Conservation (phyloP, 192 early-diverging fungal species). For the Funneliformis mosseae region DNA sequence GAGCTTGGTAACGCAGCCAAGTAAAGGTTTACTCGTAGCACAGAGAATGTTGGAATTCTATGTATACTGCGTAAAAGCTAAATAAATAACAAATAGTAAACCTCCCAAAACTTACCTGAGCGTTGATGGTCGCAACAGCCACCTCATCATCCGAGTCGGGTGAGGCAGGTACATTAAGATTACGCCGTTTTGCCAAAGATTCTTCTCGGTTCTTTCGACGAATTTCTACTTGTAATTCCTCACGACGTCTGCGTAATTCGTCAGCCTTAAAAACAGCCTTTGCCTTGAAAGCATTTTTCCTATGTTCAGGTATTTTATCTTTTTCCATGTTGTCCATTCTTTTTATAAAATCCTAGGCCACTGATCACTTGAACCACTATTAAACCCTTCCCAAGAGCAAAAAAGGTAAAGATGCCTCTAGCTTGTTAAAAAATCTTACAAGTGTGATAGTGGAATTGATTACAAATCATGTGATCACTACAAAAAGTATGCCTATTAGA, state of each 20-base stretch:
- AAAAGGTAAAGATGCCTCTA: not conserved
- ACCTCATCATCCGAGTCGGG: conserved; percentile 83
- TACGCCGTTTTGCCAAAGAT: conserved; percentile 88
- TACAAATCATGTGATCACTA: conserved; percentile 4
- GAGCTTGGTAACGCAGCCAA: not conserved
- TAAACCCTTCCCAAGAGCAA: not conserved
- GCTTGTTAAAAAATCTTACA: not conserved
- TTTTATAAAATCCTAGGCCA: not conserved
- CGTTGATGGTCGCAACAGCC: conserved; percentile 48
- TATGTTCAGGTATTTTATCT: conserved; percentile 59
- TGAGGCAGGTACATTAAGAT: conserved; percentile 65
- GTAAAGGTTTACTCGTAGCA: not conserved
- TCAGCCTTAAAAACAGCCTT: conserved; percentile 85
- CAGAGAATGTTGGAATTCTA: not conserved
- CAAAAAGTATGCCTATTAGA: not conserved
- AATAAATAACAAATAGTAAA: not conserved
- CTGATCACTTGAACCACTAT: conserved; percentile 9
- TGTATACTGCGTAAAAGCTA: not conserved
- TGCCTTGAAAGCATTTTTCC: conserved; percentile 84
- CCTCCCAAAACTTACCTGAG: conserved; percentile 51
- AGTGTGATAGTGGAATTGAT: not conserved
- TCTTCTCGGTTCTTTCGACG: conserved; percentile 96
- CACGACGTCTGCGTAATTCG: conserved; percentile 89
- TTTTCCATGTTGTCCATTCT: conserved; percentile 45
- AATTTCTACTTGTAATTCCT: conserved; percentile 91